Evolutionary conservation across 2,329 filamentous ascomycete genomes (phyloP), one percentile per base, ranked within the genome.

Genomic region (Xylaria digitata): DNA sequence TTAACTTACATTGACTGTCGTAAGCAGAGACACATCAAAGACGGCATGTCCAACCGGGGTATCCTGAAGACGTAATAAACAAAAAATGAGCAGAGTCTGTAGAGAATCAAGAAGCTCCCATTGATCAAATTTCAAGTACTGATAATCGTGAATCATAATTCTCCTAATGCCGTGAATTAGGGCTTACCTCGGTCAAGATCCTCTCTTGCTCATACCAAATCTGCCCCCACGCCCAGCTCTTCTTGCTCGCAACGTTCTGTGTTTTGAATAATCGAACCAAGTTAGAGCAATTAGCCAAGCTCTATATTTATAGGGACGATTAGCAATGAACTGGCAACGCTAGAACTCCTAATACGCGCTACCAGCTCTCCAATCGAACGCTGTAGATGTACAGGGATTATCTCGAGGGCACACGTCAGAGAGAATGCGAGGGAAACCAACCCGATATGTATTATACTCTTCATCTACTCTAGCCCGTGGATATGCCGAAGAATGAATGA

Each of bases 141-240:
- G 4, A n/a, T 15, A 19, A 34, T 2, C 32, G 13, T 53, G 13
- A 30, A 19, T 46, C 23, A n/a, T n/a, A 7, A 3, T 6, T 46
- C 37, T 40, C 1, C 9, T 11, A 37, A 42, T 21, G 17, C 13
- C 30, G 15, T 45, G 4, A 34, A 23, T 13, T 6, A 37, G 4
- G 6, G 26, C 43, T 30, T 45, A 63, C 61, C 53, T 63, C n/a
- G 23, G 61, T 13, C 2, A 50, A 17, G n/a, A 63, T 63, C 43
- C 37, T 45, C 37, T 63, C 53, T 23, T 63, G 53, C n/a, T 58
- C 61, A 11, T 52, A 11, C 61, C 61, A 63, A n/a, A 63, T 63
- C 34, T 37, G 53, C 4, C 46, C 54, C 61, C 61, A 63, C 6
- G 26, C 7, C 53, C 61, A 58, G 15, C 21, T 42, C 8, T 19